These are phyloP conservation scores for Nicotiana attenuata DNA, from an alignment of 257 asterid species.

Conservation along the genomic window DNA sequence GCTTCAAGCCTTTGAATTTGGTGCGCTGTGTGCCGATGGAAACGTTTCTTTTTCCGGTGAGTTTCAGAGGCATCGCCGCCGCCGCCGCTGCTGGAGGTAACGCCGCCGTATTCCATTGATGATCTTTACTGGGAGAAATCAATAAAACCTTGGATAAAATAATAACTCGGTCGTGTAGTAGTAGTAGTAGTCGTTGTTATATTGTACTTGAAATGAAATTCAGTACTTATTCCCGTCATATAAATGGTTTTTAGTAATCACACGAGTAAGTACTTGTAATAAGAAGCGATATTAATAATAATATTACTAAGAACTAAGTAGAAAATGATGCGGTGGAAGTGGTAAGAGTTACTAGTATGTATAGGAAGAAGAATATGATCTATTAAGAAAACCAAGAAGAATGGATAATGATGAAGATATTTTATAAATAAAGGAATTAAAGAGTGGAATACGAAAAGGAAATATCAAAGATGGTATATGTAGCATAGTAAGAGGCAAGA, in stretches of 20 bases:
- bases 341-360: too few species aligned
- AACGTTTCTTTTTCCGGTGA: constrained; percentile 59
- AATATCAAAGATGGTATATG: not conserved
- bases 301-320: not conserved
- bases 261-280: not conserved
- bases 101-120: constrained; percentile 60
- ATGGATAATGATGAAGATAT: too few species aligned
- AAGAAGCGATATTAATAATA: not conserved
- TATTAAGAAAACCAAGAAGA: not conserved
- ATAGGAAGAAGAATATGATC: not conserved
- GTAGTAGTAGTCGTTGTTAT: not conserved
- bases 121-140: not conserved
- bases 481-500: not conserved
- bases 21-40: constrained; percentile 90
- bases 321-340: too few species aligned
- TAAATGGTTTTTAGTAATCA: not conserved
- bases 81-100: constrained; percentile 30
- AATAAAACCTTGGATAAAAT: not conserved
- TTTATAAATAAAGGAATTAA: not conserved
- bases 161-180: not conserved
- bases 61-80: constrained; percentile 53
- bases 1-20: constrained; percentile 89
- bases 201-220: too few species aligned
- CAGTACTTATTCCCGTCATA: not conserved
- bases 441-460: not conserved